These are phyloP conservation scores for Tulasnella sp. DNA, from an alignment of 768 basidiomycete genomes.

Conservation along the genomic window DNA sequence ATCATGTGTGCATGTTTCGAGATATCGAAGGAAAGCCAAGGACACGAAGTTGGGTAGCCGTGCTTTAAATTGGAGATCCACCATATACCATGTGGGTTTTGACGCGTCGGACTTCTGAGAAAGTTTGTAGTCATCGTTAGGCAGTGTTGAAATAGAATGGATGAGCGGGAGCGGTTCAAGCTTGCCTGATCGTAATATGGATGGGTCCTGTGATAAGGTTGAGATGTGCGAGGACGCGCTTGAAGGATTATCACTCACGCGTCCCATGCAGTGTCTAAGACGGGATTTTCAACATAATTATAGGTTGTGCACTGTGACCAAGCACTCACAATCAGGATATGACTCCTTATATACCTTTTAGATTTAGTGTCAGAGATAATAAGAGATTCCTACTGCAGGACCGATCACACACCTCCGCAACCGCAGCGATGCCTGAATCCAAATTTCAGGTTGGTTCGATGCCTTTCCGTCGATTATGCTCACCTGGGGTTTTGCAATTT, in stretches of 20 bases:
- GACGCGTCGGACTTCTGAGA: conserved; percentile 63
- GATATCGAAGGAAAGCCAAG: conserved; percentile 61
- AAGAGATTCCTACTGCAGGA: no score
- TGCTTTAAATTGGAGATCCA: conserved; percentile 57
- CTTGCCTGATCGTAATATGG: conserved; percentile 72
- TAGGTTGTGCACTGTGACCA: no score
- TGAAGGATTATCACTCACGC: conserved; percentile 37
- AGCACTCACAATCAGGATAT: conserved; percentile 74
- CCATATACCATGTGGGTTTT: conserved; percentile 89
- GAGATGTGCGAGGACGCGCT: conserved; percentile 3
- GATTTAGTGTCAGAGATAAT: no score
- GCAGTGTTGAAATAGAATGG: neutral
- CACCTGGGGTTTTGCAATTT: conserved; percentile 74
- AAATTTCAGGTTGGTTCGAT: neutral
- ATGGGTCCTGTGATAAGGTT: conserved; percentile 38
- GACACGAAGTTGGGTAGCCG: conserved; percentile 67
- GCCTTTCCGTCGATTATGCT: conserved; percentile 18
- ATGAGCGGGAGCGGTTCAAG: conserved; percentile 15
- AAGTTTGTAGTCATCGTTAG: neutral
- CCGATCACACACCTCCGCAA: conserved; percentile 51
- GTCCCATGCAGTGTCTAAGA: conserved; percentile 82
- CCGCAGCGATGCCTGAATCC: conserved; percentile 58
- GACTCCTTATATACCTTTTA: conserved; percentile 65
- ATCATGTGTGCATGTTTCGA: conserved; percentile 33
- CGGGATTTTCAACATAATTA: neutral